Conservation (phyloP, 2,329 filamentous ascomycete species). For the Colletotrichum sublineola region DNA sequence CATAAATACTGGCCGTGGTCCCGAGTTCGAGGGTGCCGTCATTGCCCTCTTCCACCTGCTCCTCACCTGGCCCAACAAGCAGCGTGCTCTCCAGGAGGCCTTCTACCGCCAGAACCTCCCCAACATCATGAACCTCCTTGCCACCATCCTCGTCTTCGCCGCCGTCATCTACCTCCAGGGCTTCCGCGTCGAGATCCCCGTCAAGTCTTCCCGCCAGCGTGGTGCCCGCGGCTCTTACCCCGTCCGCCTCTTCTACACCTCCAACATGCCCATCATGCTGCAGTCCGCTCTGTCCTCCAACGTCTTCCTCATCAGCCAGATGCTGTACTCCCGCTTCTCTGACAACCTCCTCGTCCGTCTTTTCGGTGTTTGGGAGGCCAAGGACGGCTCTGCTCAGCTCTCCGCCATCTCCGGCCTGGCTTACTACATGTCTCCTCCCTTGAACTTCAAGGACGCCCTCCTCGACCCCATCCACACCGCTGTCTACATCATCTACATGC, state of each 20-base stretch:
- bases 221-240: constrained; percentile 98
- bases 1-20: constrained; percentile 98
- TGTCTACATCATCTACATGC: constrained; percentile 97
- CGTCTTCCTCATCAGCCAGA: constrained; percentile 98
- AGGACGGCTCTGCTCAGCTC: constrained; percentile 95
- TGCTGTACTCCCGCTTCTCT: constrained; percentile 98
- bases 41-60: constrained; percentile 98
- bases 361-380: constrained; percentile 98
- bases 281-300: constrained; percentile 99
- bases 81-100: constrained; percentile 95
- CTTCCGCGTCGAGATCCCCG: constrained; percentile 99
- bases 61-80: constrained; percentile 99
- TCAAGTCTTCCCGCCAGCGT: constrained; percentile 99
- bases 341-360: constrained; percentile 98
- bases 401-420: constrained; percentile 93
- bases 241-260: constrained; percentile 99
- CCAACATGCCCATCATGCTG: constrained; percentile 99
- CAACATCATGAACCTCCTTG: constrained; percentile 98
- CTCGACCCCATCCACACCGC: constrained; percentile 97
- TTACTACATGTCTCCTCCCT: constrained; percentile 99
- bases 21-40: constrained; percentile 98
- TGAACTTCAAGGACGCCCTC: constrained; percentile 97
- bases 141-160: constrained; percentile 92
- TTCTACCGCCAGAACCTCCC: constrained; percentile 99
- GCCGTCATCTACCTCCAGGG: constrained; percentile 99